Evolutionary conservation across 192 early-diverging fungal genomes (phyloP), one percentile per base, ranked within the genome.

Genomic region (Podila verticillata): DNA sequence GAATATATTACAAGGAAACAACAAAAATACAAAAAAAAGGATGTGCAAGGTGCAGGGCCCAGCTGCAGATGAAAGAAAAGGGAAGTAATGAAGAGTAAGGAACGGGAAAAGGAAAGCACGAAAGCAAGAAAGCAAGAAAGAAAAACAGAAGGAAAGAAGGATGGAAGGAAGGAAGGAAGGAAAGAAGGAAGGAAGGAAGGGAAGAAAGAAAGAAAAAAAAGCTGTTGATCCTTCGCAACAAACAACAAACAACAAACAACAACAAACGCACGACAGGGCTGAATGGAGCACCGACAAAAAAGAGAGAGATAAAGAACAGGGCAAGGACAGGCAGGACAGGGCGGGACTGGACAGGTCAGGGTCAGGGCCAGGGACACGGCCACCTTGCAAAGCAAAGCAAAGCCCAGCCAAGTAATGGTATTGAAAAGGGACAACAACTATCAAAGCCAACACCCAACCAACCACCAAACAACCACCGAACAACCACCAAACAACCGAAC

Each of bases 181-280:
- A 48, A 63, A 48, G 44, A 22, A 3, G 24, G n/a, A 34, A 48
- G 20, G 12, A 36, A 19, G n/a, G 3, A 17, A 22, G 3, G 22
- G 24, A 31, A 62, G 31, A 31, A 19, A 57, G n/a, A n/a, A 57
- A 57, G n/a, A 57, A 59, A 59, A 59, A 59, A 32, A 59, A 59
- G 22, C 10, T 6, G 57, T 59, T 59, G 57, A 17, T 54, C 49
- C 44, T 15, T 47, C 44, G 44, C 7, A 47, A 22, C 20, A 6
- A n/a, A 51, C 15, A 54, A 54, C 20, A 24, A 54, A 54, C 19
- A 54, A 54, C 7, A 54, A 54, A n/a, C n/a, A 54, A 54, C 0
- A 24, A 22, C 5, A 54, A 54, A 54, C n/a, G 22, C 20, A 54
- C 20, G 5, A 24, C 20, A 8, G 24, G 22, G 17, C 20, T 54